phyloP scores from a whole-genome alignment of 805 yeast species.

The Metschnikowia matae region DNA sequence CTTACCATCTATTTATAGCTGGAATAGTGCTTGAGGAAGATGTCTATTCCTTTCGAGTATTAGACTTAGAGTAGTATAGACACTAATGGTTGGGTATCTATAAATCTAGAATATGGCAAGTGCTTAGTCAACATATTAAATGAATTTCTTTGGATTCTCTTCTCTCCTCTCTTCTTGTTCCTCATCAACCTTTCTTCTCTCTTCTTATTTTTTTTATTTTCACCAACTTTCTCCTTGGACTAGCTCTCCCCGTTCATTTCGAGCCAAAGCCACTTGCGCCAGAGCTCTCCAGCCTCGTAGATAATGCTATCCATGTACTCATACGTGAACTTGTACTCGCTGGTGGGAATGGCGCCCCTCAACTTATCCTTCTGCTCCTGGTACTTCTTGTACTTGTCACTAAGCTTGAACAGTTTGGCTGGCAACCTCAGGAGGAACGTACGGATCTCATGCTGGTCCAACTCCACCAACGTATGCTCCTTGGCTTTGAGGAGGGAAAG shows the following conservation, averaged over 20 bases:
- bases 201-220: too few species aligned
- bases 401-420: constrained; percentile 37
- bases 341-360: constrained; percentile 15
- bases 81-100: too few species aligned
- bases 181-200: too few species aligned
- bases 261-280: constrained; percentile 75
- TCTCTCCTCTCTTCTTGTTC: too few species aligned
- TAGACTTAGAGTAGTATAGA: too few species aligned
- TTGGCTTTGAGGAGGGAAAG: constrained; percentile 77
- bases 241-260: constrained; percentile 29
- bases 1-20: too few species aligned
- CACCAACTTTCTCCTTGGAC: not conserved
- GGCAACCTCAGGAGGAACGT: constrained; percentile 65
- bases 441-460: constrained; percentile 85
- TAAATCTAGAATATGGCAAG: too few species aligned
- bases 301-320: constrained; percentile 72
- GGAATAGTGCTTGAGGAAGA: too few species aligned
- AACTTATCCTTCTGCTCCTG: constrained; percentile 21
- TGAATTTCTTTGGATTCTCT: too few species aligned
- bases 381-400: constrained; percentile 33
- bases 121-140: too few species aligned
- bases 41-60: too few species aligned
- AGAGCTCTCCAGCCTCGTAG: constrained; percentile 77
- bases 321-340: constrained; percentile 11
- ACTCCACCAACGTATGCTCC: constrained; percentile 73